These are phyloP conservation scores for Raffaelea arxii DNA, from an alignment of 2,329 filamentous ascomycete genomes.

Conservation along the genomic window DNA sequence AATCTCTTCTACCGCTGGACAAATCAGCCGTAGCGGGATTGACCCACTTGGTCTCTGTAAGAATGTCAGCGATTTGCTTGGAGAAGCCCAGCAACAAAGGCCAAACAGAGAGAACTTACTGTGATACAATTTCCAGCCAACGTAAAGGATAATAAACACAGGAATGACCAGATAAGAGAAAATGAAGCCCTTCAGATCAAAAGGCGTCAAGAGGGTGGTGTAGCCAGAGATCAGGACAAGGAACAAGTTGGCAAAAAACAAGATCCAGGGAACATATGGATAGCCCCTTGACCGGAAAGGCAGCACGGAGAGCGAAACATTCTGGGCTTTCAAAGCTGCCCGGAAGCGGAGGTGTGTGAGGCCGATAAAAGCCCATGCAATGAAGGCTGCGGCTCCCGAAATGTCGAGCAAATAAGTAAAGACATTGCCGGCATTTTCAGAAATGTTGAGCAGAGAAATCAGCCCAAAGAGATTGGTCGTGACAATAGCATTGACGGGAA, in stretches of 20 bases:
- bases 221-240: slow-evolving; percentile 61
- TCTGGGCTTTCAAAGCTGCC: slow-evolving; percentile 44
- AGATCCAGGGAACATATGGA: slow-evolving; percentile 56
- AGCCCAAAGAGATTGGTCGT: slow-evolving; percentile 53
- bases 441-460: slow-evolving; percentile 30
- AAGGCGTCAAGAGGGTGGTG: slow-evolving; percentile 52
- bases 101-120: slow-evolving; percentile 20
- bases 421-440: slow-evolving; percentile 36
- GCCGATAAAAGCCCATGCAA: slow-evolving; percentile 59
- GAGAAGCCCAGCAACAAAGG: too few relatives aligned
- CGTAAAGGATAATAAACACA: slow-evolving; percentile 49
- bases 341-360: slow-evolving; percentile 56
- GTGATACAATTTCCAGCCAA: slow-evolving; percentile 47
- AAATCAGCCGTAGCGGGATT: slow-evolving; percentile 44
- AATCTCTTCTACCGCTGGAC: slow-evolving; percentile 41
- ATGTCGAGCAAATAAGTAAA: slow-evolving; percentile 68
- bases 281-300: slow-evolving; percentile 53
- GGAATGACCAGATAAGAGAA: slow-evolving; percentile 56
- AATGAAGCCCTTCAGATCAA: slow-evolving; percentile 52
- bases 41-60: slow-evolving; percentile 28
- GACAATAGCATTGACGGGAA: slow-evolving; percentile 50
- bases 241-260: slow-evolving; percentile 52
- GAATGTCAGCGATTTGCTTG: background rate
- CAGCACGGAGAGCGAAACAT: slow-evolving; percentile 46
- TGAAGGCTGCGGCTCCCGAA: slow-evolving; percentile 57